Evolutionary conservation across 108 stramenopile genomes (phyloP).

Genomic region (Nitzschia sp.): DNA sequence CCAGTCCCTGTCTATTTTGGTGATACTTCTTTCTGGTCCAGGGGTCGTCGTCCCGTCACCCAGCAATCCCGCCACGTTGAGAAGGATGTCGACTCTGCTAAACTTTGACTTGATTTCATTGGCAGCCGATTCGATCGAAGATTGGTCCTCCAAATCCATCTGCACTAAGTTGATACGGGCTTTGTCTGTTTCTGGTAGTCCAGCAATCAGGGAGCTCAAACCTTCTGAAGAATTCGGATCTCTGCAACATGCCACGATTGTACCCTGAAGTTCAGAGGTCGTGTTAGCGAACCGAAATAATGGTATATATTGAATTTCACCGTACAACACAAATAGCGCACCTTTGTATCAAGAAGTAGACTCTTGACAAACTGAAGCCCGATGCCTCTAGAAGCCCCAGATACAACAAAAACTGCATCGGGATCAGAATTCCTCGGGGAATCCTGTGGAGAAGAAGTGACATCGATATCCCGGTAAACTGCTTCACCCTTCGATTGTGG

Average conservation of each 20-base stretch:
- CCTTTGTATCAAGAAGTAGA: conserved; percentile 43
- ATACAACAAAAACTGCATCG: conserved; percentile 79
- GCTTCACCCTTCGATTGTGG: conserved; percentile 53
- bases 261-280: conserved; percentile 38
- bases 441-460: conserved; percentile 18
- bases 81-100: conserved; percentile 63
- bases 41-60: conserved; percentile 65
- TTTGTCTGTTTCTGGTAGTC: not conserved
- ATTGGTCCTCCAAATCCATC: conserved; percentile 73
- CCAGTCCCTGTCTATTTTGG: conserved; percentile 80
- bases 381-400: conserved; percentile 76
- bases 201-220: conserved; percentile 29
- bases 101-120: conserved; percentile 38
- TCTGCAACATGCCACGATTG: conserved; percentile 74
- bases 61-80: conserved; percentile 84
- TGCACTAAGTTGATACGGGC: conserved; percentile 41
- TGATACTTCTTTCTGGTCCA: conserved; percentile 77
- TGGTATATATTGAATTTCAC: not conserved
- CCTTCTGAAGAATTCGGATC: conserved; percentile 40
- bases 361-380: conserved; percentile 64
- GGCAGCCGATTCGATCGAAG: conserved; percentile 50
- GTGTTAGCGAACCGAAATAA: not conserved
- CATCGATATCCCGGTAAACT: conserved; percentile 49
- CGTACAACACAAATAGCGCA: no score
- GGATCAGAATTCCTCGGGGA: conserved; percentile 53